Base-by-base conservation (phyloP, 83 land plant species). In the Diphasiastrum complanatum region DNA sequence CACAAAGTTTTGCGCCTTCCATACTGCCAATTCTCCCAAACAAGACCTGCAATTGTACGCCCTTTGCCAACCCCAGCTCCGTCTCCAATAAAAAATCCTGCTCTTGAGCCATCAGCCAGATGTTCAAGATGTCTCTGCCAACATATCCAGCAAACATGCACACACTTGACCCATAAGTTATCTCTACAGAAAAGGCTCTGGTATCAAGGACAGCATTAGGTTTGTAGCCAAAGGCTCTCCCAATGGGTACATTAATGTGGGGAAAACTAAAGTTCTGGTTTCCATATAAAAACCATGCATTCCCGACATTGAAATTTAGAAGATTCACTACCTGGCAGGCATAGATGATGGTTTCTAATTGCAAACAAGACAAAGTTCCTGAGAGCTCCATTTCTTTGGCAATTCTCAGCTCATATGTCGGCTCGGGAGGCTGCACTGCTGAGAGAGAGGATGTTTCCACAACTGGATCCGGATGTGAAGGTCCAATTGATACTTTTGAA, bases 1-100 rank as follows among this genome's bases (percentile, higher is more conserved):
- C 63, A 91, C 97, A 91, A 51, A 51, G 97, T 76, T 63, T 85
- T 92, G 46, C 60, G 73, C 55, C 91, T 80, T 57, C 87, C 80
- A 75, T 80, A 89, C 22, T 86, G 78, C 99, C 99, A 95, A 69
- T 89, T 89, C 67, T 95, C 99, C 96, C 92, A 89, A 43, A 95
- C 82, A 56, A 95, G 75, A 33, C 99, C 99, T 22, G 97, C 99
- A 64, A 95, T 78, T 34, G 99, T 95, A 56, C 99, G 78, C 2
- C 99, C 99, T 70, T 95, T 95, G 19, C 99, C 99, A 1, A 95
- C 97, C 36, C 96, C 99, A 64, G 99, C 99, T 71, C 99, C 99
- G 86, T 95, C 99, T 49, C 99, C 99, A 46, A 95, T 54, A 66
- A 95, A 95, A 56, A 95, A 95, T n/a, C 99, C 99, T 49, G 99